A percentile compares a stretch with the other conserved stretches of the same genome.
Evolutionary conservation across 805 yeast genomes (phyloP).

Genomic region (Ogataea pignaliae): DNA sequence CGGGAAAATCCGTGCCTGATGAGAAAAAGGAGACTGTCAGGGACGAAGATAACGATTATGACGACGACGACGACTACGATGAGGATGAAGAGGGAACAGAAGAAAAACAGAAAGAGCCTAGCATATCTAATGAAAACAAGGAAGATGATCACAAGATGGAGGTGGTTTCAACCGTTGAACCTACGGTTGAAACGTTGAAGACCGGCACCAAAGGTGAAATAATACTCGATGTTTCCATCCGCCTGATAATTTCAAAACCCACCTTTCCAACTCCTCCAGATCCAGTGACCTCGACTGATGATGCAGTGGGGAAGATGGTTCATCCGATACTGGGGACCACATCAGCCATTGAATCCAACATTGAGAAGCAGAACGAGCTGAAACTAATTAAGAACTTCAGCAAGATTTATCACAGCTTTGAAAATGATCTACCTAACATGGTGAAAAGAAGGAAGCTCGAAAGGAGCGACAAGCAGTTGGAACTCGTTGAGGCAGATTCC

Average conservation of each 20-base stretch:
- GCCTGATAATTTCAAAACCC: slow-evolving; percentile 25
- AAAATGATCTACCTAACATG: slow-evolving; percentile 70
- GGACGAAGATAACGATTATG: slow-evolving; percentile 29
- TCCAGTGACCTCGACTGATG: slow-evolving; percentile 24
- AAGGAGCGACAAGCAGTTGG: slow-evolving; percentile 71
- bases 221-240: slow-evolving; percentile 12
- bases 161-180: neutral
- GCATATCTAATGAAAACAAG: neutral
- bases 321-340: slow-evolving; percentile 33
- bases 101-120: neutral
- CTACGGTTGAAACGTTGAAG: neutral
- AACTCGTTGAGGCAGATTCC: slow-evolving; percentile 28
- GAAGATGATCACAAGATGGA: slow-evolving; percentile 1
- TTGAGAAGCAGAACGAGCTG: slow-evolving; percentile 33
- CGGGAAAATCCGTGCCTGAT: neutral
- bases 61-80: slow-evolving; percentile 30
- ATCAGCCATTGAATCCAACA: slow-evolving; percentile 38
- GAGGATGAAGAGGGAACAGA: slow-evolving; percentile 9
- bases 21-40: slow-evolving; percentile 7
- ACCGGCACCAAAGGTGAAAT: slow-evolving; percentile 13
- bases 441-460: slow-evolving; percentile 73
- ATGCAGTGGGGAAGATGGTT: slow-evolving; percentile 30
- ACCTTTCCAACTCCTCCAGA: slow-evolving; percentile 24
- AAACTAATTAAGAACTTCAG: slow-evolving; percentile 57
- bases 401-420: slow-evolving; percentile 71